Conservation (phyloP, 768 basidiomycete species). For the Rhodotorula babjevae region DNA sequence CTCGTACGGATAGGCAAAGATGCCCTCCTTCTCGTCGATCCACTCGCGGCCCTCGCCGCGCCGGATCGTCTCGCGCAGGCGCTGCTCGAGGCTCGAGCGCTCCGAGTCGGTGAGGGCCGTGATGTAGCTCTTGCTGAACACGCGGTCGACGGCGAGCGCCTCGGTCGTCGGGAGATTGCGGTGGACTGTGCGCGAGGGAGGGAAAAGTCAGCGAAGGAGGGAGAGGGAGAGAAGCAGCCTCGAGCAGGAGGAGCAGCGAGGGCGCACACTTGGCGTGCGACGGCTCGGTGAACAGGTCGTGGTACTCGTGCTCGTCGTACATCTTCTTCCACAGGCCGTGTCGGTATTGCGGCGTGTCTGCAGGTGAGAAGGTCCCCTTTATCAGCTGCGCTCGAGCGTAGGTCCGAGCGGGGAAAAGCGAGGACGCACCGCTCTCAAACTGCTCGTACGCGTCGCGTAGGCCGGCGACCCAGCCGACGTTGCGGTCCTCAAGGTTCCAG, state of each 20-base stretch:
- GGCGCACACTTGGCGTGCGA: slow-evolving; percentile 53
- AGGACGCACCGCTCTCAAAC: slow-evolving; percentile 59
- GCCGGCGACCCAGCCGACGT: slow-evolving; percentile 67
- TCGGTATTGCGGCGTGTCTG: slow-evolving; percentile 18
- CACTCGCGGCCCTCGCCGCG: slow-evolving; percentile 62
- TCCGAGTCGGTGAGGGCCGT: slow-evolving; percentile 59
- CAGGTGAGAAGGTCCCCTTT: too few relatives aligned
- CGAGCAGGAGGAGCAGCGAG: too few relatives aligned
- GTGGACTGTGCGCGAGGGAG: slow-evolving; percentile 41
- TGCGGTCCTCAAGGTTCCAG: slow-evolving; percentile 85
- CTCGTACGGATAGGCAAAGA: slow-evolving; percentile 71
- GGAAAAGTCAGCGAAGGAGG: too few relatives aligned
- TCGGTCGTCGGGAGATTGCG: slow-evolving; percentile 57
- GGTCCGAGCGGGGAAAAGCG: slow-evolving; percentile 63
- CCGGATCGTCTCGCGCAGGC: slow-evolving; percentile 58
- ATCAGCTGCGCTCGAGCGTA: slow-evolving; percentile 73
- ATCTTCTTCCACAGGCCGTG: slow-evolving; percentile 32
- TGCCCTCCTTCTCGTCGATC: slow-evolving; percentile 67
- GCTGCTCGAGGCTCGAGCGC: slow-evolving; percentile 55
- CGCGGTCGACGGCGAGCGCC: slow-evolving; percentile 61
- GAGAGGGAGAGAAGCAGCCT: neutral
- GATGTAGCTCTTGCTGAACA: slow-evolving; percentile 80
- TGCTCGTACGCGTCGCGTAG: slow-evolving; percentile 57
- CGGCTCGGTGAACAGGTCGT: slow-evolving; percentile 30
- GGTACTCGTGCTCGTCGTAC: slow-evolving; percentile 55